A percentile compares a stretch with the other conserved stretches of the same genome.
phyloP scores from a whole-genome alignment of 2,329 filamentous ascomycete species.

The Colletotrichum sp. region DNA sequence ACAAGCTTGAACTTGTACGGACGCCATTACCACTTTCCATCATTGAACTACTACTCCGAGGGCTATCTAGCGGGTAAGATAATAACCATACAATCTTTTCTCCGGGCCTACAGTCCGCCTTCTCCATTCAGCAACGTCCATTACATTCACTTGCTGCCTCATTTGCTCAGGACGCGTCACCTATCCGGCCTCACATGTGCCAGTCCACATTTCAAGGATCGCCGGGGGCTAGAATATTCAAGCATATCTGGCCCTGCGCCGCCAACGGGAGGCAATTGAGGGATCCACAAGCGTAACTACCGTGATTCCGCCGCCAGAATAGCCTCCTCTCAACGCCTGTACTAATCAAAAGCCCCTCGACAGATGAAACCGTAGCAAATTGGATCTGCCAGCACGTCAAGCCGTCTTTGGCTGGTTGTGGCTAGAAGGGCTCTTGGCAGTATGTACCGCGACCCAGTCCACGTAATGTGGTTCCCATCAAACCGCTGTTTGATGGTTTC shows the following conservation, averaged over 20 bases:
- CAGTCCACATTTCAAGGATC: not conserved
- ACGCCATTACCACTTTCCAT: constrained; percentile 9
- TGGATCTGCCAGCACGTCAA: not conserved
- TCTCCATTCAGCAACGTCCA: not conserved
- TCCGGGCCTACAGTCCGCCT: not conserved
- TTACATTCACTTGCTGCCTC: not conserved
- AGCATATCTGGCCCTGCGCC: not conserved
- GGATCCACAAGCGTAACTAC: not conserved
- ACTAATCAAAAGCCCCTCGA: not conserved
- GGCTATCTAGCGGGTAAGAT: not conserved
- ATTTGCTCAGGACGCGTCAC: constrained; percentile 9
- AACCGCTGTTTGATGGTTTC: not conserved
- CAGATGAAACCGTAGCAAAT: constrained; percentile 3
- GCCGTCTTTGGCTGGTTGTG: not conserved
- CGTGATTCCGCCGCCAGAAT: not conserved
- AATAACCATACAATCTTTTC: not conserved
- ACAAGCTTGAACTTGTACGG: constrained; percentile 2
- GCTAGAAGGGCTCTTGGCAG: not conserved
- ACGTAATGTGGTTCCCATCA: not conserved
- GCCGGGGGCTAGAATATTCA: not conserved
- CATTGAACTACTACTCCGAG: not conserved
- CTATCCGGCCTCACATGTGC: not conserved
- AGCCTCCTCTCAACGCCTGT: not conserved
- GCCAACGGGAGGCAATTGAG: not conserved
- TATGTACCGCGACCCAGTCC: not conserved